A percentile compares a stretch with the other conserved stretches of the same genome.
phyloP scores from a whole-genome alignment of 768 basidiomycete genomes.

The Phlebiopsis flavidoalba region DNA sequence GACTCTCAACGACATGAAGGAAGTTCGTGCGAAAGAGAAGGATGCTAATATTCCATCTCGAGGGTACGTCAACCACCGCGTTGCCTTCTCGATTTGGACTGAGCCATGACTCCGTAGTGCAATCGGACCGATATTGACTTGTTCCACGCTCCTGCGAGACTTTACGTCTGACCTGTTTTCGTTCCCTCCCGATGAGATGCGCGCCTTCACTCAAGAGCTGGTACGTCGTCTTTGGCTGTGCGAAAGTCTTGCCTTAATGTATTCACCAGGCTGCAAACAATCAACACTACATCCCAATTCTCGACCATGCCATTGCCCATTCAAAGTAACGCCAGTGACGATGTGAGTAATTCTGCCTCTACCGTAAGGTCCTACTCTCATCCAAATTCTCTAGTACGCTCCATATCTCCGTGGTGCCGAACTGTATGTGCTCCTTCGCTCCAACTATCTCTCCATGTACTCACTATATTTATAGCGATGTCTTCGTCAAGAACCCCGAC shows the following conservation, averaged over 20 bases:
- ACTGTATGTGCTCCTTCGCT: slow-evolving; percentile 11
- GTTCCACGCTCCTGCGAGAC: slow-evolving; percentile 62
- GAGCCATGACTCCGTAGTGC: slow-evolving; percentile 25
- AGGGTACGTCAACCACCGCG: slow-evolving; percentile 37
- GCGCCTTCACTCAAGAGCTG: slow-evolving; percentile 48
- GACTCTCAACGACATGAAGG: slow-evolving; percentile 50
- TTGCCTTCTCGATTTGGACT: background rate
- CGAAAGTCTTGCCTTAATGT: background rate
- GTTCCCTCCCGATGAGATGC: slow-evolving; percentile 52
- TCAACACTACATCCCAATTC: slow-evolving; percentile 63
- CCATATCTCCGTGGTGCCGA: slow-evolving; percentile 61
- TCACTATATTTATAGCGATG: slow-evolving; percentile 23
- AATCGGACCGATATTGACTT: slow-evolving; percentile 81
- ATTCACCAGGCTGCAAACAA: slow-evolving; percentile 33
- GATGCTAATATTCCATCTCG: slow-evolving; percentile 69
- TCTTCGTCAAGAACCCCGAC: slow-evolving; percentile 74
- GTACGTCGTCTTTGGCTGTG: slow-evolving; percentile 24
- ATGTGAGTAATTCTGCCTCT: slow-evolving; percentile 10
- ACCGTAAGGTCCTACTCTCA: background rate
- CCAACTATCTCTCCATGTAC: background rate
- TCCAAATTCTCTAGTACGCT: slow-evolving; percentile 38
- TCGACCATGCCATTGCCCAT: slow-evolving; percentile 58
- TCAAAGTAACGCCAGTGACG: slow-evolving; percentile 55
- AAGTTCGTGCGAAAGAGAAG: slow-evolving; percentile 54
- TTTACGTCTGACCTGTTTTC: slow-evolving; percentile 64